phyloP scores from a whole-genome alignment of 2,329 filamentous ascomycete genomes.

The Pseudogymnoascus pannorum region DNA sequence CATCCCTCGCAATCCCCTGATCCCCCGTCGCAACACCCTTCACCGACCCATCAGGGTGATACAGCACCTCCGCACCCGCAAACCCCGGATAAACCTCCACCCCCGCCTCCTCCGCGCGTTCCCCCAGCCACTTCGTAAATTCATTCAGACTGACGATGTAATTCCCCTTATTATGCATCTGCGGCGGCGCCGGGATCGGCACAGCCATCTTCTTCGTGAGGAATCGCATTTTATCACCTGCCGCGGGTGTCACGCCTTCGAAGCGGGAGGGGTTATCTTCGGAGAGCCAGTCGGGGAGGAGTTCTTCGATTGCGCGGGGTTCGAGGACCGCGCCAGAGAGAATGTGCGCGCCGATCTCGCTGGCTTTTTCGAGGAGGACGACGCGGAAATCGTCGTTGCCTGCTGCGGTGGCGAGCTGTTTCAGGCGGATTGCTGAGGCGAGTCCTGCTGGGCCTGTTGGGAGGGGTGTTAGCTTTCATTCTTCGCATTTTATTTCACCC shows the following conservation, averaged over 20 bases:
- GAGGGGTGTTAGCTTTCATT: constrained; percentile 15
- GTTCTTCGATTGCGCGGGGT: constrained; percentile 77
- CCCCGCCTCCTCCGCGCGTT: constrained; percentile 90
- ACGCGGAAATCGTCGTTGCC: constrained; percentile 96
- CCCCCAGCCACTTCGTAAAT: constrained; percentile 90
- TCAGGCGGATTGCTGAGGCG: constrained; percentile 85
- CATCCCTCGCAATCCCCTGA: constrained; percentile 72
- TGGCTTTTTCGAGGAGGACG: constrained; percentile 86
- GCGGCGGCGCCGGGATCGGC: constrained; percentile 80
- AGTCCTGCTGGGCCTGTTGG: constrained; percentile 73
- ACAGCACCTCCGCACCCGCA: constrained; percentile 86
- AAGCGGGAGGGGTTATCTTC: constrained; percentile 85
- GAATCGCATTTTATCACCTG: constrained; percentile 84
- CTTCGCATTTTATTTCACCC: not conserved
- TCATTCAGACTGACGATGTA: constrained; percentile 96
- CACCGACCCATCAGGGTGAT: constrained; percentile 78
- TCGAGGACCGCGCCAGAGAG: constrained; percentile 94
- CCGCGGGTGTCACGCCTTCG: constrained; percentile 77
- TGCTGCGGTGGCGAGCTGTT: constrained; percentile 89
- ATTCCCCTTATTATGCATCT: constrained; percentile 98
- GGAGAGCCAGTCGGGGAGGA: constrained; percentile 88
- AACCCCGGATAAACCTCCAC: constrained; percentile 97
- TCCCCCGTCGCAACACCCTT: constrained; percentile 95
- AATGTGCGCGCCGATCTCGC: constrained; percentile 90
- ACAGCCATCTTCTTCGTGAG: constrained; percentile 74